A percentile compares a stretch with the other conserved stretches of the same genome.
phyloP scores from a whole-genome alignment of 73 alveolate genomes.

The Stentor roeselii region DNA sequence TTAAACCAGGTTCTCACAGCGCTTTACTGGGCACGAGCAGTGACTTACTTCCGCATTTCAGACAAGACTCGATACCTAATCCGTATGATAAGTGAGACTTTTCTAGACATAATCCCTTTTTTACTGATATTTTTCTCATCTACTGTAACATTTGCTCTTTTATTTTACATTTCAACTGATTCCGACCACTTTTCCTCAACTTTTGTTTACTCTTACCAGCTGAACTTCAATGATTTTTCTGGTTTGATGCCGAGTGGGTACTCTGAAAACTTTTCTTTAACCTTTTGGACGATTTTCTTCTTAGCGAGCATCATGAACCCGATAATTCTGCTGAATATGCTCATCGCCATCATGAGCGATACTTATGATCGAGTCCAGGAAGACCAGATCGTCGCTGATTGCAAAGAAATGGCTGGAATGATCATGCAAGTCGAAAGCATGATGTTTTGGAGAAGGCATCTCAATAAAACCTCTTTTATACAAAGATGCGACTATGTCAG shows the following conservation, averaged over 20 bases:
- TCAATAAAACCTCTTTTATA: background rate
- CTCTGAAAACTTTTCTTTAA: background rate
- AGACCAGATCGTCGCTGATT: constrained; percentile 13
- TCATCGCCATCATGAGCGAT: constrained; percentile 19
- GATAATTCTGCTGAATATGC: background rate
- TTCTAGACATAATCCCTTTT: background rate
- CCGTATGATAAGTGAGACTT: background rate
- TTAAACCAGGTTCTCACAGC: background rate
- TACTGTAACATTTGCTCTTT: background rate
- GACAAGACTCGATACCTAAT: background rate
- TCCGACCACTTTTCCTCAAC: background rate
- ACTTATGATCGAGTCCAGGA: constrained; percentile 19
- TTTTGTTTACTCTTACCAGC: background rate
- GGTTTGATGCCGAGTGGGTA: background rate
- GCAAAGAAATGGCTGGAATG: background rate
- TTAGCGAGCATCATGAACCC: background rate
- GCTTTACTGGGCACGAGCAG: background rate
- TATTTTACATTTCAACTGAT: background rate
- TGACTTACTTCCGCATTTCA: background rate
- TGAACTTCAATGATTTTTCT: background rate
- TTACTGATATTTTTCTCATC: background rate
- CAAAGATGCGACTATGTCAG: constrained; percentile 8
- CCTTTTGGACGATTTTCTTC: background rate
- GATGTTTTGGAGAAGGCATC: background rate
- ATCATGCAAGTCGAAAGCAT: constrained; percentile 15